These are phyloP conservation scores for Russula sp. DNA, from an alignment of 768 basidiomycete species.

Conservation along the genomic window DNA sequence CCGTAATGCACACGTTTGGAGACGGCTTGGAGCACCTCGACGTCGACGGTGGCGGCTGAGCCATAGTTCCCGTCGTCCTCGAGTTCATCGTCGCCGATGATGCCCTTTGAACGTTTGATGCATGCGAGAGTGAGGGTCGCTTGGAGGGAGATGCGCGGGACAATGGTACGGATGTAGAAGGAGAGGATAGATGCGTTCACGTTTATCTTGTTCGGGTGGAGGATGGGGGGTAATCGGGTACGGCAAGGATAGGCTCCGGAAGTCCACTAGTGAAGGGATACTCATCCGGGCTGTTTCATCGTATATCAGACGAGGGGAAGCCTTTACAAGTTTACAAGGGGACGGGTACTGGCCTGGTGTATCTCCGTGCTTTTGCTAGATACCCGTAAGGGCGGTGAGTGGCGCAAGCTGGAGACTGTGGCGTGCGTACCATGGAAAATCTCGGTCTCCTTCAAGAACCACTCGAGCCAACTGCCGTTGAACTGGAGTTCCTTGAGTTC, in stretches of 20 bases:
- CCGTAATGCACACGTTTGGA: constrained; percentile 98
- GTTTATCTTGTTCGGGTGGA: constrained; percentile 78
- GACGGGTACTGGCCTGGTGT: constrained; percentile 66
- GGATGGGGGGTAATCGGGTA: constrained; percentile 72
- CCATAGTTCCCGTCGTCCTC: constrained; percentile 99
- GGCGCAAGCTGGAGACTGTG: not conserved
- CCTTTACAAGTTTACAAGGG: not conserved
- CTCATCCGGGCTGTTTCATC: constrained; percentile 82
- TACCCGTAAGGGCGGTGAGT: not conserved
- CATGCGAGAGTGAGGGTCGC: constrained; percentile 67
- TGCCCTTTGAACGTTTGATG: constrained; percentile 62
- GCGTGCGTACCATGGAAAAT: constrained; percentile 84
- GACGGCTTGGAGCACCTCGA: constrained; percentile 97
- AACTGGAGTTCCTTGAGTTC: constrained; percentile 75
- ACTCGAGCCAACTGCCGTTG: constrained; percentile 89
- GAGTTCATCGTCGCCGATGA: constrained; percentile 62
- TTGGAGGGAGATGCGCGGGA: constrained; percentile 80
- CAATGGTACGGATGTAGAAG: constrained; percentile 86
- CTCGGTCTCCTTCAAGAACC: constrained; percentile 96
- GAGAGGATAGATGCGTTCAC: constrained; percentile 81
- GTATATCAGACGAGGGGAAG: not conserved
- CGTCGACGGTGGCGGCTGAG: constrained; percentile 88
- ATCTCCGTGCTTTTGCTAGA: constrained; percentile 91
- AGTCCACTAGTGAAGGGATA: constrained; percentile 88
- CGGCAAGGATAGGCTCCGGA: constrained; percentile 75